Conservation (phyloP, 2,329 filamentous ascomycete genomes). For the Colletotrichum sp. region DNA sequence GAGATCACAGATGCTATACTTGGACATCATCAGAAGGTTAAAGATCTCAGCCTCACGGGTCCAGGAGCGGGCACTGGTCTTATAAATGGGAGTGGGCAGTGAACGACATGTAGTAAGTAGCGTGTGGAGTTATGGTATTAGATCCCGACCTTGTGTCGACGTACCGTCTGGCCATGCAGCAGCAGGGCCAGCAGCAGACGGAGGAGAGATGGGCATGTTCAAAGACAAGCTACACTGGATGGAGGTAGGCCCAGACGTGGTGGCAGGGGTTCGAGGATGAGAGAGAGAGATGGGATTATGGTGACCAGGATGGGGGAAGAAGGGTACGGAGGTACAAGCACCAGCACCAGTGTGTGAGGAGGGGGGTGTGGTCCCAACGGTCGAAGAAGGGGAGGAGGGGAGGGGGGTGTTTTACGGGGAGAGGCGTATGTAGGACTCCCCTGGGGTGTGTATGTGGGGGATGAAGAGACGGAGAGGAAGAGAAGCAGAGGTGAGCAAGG, state of each 20-base stretch:
- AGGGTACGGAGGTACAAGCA: slow-evolving; percentile 8
- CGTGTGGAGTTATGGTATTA: slow-evolving; percentile 12
- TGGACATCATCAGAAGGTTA: slow-evolving; percentile 25
- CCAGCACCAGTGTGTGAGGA: slow-evolving; percentile 5
- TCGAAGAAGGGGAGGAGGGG: neutral
- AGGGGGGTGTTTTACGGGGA: neutral
- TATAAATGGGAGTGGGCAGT: slow-evolving; percentile 25
- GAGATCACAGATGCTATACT: slow-evolving; percentile 24
- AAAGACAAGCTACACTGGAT: slow-evolving; percentile 21
- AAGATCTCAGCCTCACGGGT: slow-evolving; percentile 25
- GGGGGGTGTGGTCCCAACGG: slow-evolving; percentile 6
- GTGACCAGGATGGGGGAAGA: slow-evolving; percentile 12
- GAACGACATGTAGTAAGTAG: slow-evolving; percentile 2
- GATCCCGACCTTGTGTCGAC: slow-evolving; percentile 14
- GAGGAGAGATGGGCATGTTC: slow-evolving; percentile 15
- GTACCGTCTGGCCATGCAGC: neutral
- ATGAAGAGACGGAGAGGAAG: neutral
- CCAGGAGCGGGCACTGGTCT: slow-evolving; percentile 22
- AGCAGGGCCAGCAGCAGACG: neutral
- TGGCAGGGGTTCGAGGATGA: slow-evolving; percentile 14
- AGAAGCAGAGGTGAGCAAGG: neutral
- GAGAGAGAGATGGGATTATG: slow-evolving; percentile 11
- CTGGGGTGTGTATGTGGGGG: neutral
- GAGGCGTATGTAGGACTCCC: neutral
- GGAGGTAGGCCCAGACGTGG: slow-evolving; percentile 11